Conservation (phyloP, 129 eudicot species). For the Centaurea solstitialis region DNA sequence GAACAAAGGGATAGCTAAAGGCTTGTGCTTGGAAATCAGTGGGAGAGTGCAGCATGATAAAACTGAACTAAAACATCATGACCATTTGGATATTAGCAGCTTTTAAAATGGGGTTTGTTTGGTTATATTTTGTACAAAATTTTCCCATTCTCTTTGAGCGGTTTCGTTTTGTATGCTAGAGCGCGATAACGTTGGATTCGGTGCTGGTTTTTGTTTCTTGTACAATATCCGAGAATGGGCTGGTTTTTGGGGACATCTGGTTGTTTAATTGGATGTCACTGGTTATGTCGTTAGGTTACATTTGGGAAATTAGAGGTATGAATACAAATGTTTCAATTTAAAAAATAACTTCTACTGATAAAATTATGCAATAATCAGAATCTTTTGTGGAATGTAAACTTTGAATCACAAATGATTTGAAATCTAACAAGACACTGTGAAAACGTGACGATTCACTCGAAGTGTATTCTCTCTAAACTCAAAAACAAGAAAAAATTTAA, state of each 20-base stretch:
- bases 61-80: conserved; percentile 43
- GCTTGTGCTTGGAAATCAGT: conserved; percentile 89
- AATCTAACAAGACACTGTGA: no score
- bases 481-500: no score
- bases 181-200: not conserved
- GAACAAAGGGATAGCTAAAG: conserved; percentile 49
- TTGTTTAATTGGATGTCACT: not conserved
- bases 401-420: not conserved
- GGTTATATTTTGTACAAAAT: not conserved
- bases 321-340: no score
- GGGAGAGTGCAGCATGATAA: conserved; percentile 91
- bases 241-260: not conserved
- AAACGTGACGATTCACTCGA: not conserved
- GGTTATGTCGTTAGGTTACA: not conserved
- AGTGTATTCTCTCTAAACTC: not conserved
- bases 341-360: no score
- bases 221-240: not conserved
- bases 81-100: conserved; percentile 34
- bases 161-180: not conserved
- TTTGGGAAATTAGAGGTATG: not conserved
- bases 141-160: not conserved
- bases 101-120: not conserved
- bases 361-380: no score
- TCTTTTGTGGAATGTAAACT: not conserved
- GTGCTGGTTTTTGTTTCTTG: no score